Percentiles rank a stretch among this genome's conserved stretches.
phyloP scores from a whole-genome alignment of 176 grass and related monocot species.

The Musa troglodytarum region DNA sequence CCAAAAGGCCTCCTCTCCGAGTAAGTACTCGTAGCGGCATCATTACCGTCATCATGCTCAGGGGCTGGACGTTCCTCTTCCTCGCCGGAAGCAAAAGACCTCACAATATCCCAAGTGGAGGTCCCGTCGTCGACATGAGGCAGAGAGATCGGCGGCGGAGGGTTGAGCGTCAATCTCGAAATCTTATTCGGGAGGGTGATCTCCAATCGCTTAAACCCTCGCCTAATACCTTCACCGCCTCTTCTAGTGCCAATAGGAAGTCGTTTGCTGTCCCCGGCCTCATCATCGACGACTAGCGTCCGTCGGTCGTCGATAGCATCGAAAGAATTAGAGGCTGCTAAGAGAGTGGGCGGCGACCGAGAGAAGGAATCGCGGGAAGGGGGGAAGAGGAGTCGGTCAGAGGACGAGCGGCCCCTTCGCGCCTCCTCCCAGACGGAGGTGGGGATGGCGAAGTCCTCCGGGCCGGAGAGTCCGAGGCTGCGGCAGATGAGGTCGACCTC shows the following conservation, averaged over 20 bases:
- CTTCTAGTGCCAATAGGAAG: not conserved
- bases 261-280: not conserved
- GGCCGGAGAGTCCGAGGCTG: constrained; percentile 3
- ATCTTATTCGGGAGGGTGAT: not conserved
- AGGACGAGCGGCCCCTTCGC: not conserved
- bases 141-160: not conserved
- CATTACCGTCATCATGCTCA: not conserved
- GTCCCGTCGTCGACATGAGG: not conserved
- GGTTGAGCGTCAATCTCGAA: not conserved
- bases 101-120: constrained; percentile 7
- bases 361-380: not conserved
- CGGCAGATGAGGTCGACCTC: constrained; percentile 5
- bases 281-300: not conserved
- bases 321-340: not conserved
- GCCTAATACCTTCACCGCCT: not conserved
- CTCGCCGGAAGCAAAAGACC: not conserved
- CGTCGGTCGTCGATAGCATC: not conserved
- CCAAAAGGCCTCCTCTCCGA: not conserved
- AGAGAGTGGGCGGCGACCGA: not conserved
- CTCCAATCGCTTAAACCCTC: not conserved
- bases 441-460: constrained; percentile 10
- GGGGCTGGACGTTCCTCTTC: not conserved
- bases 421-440: constrained; percentile 9
- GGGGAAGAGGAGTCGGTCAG: not conserved
- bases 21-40: not conserved